Conservation (phyloP, 1,284 basidiomycete species). For the Melampsora abietis-canadensis region DNA sequence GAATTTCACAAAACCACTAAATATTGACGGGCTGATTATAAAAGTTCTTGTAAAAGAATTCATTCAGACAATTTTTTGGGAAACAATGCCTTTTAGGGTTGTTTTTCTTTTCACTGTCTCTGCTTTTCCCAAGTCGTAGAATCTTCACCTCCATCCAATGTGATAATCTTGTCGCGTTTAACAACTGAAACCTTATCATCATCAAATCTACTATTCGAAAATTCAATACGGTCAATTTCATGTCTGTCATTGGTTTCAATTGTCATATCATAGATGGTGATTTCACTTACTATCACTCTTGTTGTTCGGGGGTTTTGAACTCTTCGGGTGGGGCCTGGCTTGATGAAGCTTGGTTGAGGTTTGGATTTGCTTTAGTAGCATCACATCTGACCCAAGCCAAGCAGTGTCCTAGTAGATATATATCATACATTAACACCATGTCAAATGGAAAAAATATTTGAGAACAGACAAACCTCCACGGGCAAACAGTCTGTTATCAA, state of each 20-base stretch:
- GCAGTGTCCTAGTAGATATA: constrained; percentile 43
- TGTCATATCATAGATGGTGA: not conserved
- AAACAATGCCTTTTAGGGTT: too few relatives aligned
- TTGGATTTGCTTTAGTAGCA: constrained; percentile 38
- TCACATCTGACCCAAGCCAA: constrained; percentile 45
- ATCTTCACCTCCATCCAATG: constrained; percentile 77
- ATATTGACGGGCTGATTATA: too few relatives aligned
- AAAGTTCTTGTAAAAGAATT: too few relatives aligned
- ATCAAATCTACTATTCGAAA: constrained; percentile 59
- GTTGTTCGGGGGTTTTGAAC: constrained; percentile 40
- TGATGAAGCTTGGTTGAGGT: constrained; percentile 26
- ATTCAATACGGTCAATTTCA: not conserved
- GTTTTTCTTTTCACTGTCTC: too few relatives aligned
- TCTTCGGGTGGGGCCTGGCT: constrained; percentile 4
- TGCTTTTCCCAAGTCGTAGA: constrained; percentile 63
- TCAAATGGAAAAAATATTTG: not conserved
- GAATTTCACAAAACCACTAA: too few relatives aligned
- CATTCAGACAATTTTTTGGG: too few relatives aligned
- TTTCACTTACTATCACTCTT: constrained; percentile 23
- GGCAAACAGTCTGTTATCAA: constrained; percentile 91
- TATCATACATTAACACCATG: not conserved
- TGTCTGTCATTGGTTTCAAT: not conserved
- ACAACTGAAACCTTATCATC: constrained; percentile 82
- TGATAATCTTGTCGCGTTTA: constrained; percentile 72
- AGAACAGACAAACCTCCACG: constrained; percentile 62